Base-by-base conservation (phyloP, 306 rosid genomes). In the Elaeagnus macrophylla region DNA sequence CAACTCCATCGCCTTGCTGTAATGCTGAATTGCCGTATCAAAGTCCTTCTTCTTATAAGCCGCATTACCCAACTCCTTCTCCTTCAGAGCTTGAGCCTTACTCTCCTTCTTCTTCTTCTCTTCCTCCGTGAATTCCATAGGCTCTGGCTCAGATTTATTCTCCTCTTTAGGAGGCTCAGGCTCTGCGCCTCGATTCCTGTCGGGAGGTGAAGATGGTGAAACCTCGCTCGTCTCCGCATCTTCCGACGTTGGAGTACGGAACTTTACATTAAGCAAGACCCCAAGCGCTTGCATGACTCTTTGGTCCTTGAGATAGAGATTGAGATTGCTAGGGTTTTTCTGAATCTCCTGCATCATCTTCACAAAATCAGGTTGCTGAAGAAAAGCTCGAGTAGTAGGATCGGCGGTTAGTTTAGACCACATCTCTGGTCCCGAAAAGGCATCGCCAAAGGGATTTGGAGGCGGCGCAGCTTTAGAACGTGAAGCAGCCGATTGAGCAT, bases 21-120 rank as follows among this genome's bases (percentile, higher is more conserved):
- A 91, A 67, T 87, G 89, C 18, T 77, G 73, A 59, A 91, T 82
- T 0, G 99, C 99, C 0, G 88, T 63, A 6, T 91, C 89, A 13
- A 91, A 91, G 48, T 91, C 87, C 85, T 91, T 91, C 93, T 91
- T 87, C 64, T 84, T 91, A 44, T 91, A 91, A 0, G 99, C 89
- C 0, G 75, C 95, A 82, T 91, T 91, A 39, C 99, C 99, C 1
- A 79, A 77, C 5, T 91, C 99, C 69, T 91, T 91, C 59, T 87
- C 95, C 77, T 70, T 82, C 73, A 72, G 71, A 0, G 96, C 96
- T 71, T 82, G 76, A 7, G 72, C 78, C 60, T 87, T 91, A 64
- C 56, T 80, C 72, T 78, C 77, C 72, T 82, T 91, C 0, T 48
- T 59, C 41, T 58, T 80, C 52, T 15, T 81, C 60, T 72, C 86